A percentile compares a stretch with the other conserved stretches of the same genome.
These are phyloP conservation scores for Verbena officinalis DNA, from an alignment of 257 asterid species.

Conservation along the genomic window DNA sequence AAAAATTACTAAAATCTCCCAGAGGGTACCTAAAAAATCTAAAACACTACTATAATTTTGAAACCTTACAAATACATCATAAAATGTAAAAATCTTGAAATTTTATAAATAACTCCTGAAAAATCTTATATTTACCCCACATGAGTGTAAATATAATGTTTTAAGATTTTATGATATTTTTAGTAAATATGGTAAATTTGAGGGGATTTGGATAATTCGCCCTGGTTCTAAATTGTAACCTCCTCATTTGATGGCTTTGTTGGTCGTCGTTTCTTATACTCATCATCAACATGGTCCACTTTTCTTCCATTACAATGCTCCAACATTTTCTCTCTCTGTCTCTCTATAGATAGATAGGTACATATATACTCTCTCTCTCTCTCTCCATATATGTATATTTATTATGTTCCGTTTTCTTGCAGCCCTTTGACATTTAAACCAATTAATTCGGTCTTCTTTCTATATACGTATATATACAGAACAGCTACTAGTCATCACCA, in stretches of 20 bases:
- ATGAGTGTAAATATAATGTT: too few relatives aligned
- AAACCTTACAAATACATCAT: too few relatives aligned
- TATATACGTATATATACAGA: neutral
- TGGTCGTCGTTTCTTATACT: constrained; percentile 33
- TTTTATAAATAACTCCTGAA: too few relatives aligned
- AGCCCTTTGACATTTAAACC: constrained; percentile 39
- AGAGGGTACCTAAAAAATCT: too few relatives aligned
- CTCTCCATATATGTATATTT: neutral
- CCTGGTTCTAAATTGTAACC: neutral
- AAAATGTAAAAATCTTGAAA: too few relatives aligned
- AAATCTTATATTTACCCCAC: too few relatives aligned
- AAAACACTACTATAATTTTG: too few relatives aligned
- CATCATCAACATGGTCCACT: constrained; percentile 56
- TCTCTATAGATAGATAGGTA: too few relatives aligned
- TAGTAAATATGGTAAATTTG: too few relatives aligned
- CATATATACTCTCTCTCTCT: neutral
- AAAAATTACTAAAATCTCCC: too few relatives aligned
- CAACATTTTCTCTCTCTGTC: constrained; percentile 21
- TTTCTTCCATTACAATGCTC: constrained; percentile 53
- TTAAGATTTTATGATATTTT: too few relatives aligned
- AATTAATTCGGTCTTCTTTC: constrained; percentile 5
- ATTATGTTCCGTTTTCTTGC: constrained; percentile 24
- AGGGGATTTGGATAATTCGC: too few relatives aligned
- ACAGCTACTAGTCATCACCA: constrained; percentile 9
- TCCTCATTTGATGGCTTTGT: constrained; percentile 47